Conservation (phyloP, 805 yeast species). For the Candida takata region DNA sequence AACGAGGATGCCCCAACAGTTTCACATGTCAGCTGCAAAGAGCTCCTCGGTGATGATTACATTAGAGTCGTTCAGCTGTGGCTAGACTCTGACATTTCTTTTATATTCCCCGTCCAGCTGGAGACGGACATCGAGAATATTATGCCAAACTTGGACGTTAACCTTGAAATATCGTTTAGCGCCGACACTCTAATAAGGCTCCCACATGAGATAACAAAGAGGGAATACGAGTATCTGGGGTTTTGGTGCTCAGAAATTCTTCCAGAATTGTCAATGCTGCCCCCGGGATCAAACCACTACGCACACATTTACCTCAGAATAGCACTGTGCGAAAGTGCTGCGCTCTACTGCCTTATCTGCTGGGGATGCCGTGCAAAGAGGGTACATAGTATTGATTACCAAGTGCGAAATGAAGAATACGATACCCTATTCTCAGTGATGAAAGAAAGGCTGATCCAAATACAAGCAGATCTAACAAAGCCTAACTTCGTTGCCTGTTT, state of each 20-base stretch:
- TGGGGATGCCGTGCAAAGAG: slow-evolving; percentile 39
- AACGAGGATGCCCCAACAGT: slow-evolving; percentile 9
- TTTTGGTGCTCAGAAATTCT: slow-evolving; percentile 39
- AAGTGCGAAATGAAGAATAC: slow-evolving; percentile 14
- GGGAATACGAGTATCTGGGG: slow-evolving; percentile 33
- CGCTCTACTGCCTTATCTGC: slow-evolving; percentile 39
- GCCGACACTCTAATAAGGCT: neutral
- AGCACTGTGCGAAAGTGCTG: slow-evolving; percentile 36
- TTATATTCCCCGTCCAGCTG: slow-evolving; percentile 2
- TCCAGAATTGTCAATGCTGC: slow-evolving; percentile 32
- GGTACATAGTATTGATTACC: slow-evolving; percentile 7
- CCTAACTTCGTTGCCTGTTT: slow-evolving; percentile 13
- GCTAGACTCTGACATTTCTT: slow-evolving; percentile 2
- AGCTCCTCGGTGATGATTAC: slow-evolving; percentile 4
- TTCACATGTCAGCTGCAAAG: slow-evolving; percentile 4
- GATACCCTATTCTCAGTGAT: slow-evolving; percentile 5
- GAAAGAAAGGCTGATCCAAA: slow-evolving; percentile 14
- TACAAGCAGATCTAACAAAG: slow-evolving; percentile 18
- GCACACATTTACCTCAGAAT: slow-evolving; percentile 37
- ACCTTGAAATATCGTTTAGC: too few species aligned
- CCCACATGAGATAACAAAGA: slow-evolving; percentile 25
- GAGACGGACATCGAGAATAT: slow-evolving; percentile 2
- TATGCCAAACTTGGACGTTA: neutral
- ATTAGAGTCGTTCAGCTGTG: slow-evolving; percentile 6
- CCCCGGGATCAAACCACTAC: slow-evolving; percentile 39